Evolutionary conservation across 345 rosid genomes (phyloP), one percentile per base, ranked within the genome.

Genomic region (Populus tremula): DNA sequence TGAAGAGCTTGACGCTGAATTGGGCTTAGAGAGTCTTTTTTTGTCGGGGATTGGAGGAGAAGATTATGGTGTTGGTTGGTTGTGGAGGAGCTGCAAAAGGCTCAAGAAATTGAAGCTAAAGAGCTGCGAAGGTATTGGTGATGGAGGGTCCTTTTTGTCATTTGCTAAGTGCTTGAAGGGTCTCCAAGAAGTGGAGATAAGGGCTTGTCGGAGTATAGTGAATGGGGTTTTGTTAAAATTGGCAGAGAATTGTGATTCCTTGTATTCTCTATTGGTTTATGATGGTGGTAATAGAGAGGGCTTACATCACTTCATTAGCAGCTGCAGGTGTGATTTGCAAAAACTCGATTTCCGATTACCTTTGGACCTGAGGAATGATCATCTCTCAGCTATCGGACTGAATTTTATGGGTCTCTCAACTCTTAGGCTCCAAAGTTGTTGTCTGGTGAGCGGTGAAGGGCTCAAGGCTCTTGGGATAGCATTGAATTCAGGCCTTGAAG

Each of bases 231-330:
- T 93, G 1, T 49, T 86, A n/a, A 86, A 86, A 83, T 81, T 93
- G 11, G 87, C 95, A 1, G 94, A 88, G 83, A 81, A 84, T 81
- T 91, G 90, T 76, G 83, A 72, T 35, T 82, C 85, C 36, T 79
- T 94, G 62, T 85, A 54, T 1, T 93, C 98, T 79, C 86, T 94
- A 0, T 69, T 93, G 84, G 82, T 94, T 8, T 87, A 93, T 71
- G 97, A 94, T 77, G 98, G 98, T 17, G 93, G 98, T 18, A 86
- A 89, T 66, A 77, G 83, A 70, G 94, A 93, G 25, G 92, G 93
- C 2, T 89, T 94, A 63, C 93, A 84, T 79, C 88, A 87, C 18
- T 94, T 93, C 80, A 83, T 94, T 61, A 88, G 54, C 50, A 86
- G 82, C 73, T 87, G 86, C 76, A 82, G 85, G 61, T 90, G 89